Evolutionary conservation across 495 filamentous ascomycete species (phyloP).

Genomic region (Bathelium albidoporum): DNA sequence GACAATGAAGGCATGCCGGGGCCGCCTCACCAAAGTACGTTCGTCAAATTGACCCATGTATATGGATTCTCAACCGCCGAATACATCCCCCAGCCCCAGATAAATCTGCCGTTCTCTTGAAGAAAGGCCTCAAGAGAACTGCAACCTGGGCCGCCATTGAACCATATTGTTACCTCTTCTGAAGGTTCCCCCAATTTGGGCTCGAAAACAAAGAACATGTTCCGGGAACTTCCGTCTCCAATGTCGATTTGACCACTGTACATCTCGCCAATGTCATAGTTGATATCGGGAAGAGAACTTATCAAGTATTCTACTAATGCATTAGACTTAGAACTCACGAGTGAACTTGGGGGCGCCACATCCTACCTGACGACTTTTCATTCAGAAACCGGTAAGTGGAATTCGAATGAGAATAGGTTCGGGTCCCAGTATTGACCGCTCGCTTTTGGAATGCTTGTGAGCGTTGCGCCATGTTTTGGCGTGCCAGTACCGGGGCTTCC

Average conservation of each 20-base stretch:
- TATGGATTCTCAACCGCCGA: slow-evolving; percentile 42
- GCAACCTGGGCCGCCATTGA: slow-evolving; percentile 22
- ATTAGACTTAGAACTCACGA: neutral
- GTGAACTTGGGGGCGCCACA: neutral
- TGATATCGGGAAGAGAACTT: slow-evolving; percentile 12
- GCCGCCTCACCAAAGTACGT: neutral
- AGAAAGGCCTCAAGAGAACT: slow-evolving; percentile 31
- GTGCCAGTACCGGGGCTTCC: neutral
- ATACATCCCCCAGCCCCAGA: slow-evolving; percentile 51
- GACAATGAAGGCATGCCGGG: slow-evolving; percentile 12
- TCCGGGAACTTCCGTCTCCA: slow-evolving; percentile 6
- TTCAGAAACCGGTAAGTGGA: neutral
- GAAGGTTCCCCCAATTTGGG: slow-evolving; percentile 37
- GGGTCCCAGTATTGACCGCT: neutral
- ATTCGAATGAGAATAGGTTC: neutral
- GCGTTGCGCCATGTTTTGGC: slow-evolving; percentile 1
- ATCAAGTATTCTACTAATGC: slow-evolving; percentile 6
- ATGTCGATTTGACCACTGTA: slow-evolving; percentile 7
- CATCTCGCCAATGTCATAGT: slow-evolving; percentile 20
- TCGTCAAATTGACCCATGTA: slow-evolving; percentile 16
- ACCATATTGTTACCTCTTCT: slow-evolving; percentile 24
- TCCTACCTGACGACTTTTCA: neutral
- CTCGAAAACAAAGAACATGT: slow-evolving; percentile 28
- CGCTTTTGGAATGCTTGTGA: neutral
- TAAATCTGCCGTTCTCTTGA: slow-evolving; percentile 56